Conservation (phyloP, 371 early-diverging fungal genomes). For the Rhizopus microsporus region DNA sequence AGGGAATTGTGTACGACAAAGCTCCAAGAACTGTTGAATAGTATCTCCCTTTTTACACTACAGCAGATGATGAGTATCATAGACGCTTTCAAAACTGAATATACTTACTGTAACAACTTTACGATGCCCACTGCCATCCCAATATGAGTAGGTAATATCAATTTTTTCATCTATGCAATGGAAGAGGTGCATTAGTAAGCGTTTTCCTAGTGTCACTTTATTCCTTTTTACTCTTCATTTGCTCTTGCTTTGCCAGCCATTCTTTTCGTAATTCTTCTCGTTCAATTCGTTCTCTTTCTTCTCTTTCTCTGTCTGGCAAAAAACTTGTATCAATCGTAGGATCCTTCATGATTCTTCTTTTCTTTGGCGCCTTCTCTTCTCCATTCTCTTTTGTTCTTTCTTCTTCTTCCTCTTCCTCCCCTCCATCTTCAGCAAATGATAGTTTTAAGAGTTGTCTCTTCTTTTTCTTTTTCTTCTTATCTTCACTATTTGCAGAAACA, state of each 20-base stretch:
- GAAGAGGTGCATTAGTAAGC: slow-evolving; percentile 8
- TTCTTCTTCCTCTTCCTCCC: slow-evolving; percentile 34
- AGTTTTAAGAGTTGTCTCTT: slow-evolving; percentile 64
- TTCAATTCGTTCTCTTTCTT: slow-evolving; percentile 77
- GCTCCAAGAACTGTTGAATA: slow-evolving; percentile 84
- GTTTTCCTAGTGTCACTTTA: slow-evolving; percentile 1
- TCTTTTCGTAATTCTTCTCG: slow-evolving; percentile 63
- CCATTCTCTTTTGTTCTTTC: slow-evolving; percentile 41
- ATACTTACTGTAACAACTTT: slow-evolving; percentile 68
- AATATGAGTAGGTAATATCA: slow-evolving; percentile 86
- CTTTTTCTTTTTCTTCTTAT: slow-evolving; percentile 65
- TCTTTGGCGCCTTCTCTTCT: slow-evolving; percentile 39
- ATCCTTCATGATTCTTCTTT: slow-evolving; percentile 77
- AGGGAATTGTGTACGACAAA: slow-evolving; percentile 77
- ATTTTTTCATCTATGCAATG: slow-evolving; percentile 69
- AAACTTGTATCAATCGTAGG: slow-evolving; percentile 93
- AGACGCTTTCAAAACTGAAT: neutral
- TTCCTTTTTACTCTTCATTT: slow-evolving; percentile 59
- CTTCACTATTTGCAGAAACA: slow-evolving; percentile 37
- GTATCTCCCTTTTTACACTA: slow-evolving; percentile 90
- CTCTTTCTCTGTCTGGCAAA: slow-evolving; percentile 90
- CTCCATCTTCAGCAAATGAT: slow-evolving; percentile 69
- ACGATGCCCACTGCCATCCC: slow-evolving; percentile 96
- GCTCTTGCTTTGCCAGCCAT: slow-evolving; percentile 82
- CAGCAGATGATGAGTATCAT: neutral